A percentile compares a stretch with the other conserved stretches of the same genome.
Evolutionary conservation across 2,329 filamentous ascomycete species (phyloP).

Genomic region (Xylaria sp.): DNA sequence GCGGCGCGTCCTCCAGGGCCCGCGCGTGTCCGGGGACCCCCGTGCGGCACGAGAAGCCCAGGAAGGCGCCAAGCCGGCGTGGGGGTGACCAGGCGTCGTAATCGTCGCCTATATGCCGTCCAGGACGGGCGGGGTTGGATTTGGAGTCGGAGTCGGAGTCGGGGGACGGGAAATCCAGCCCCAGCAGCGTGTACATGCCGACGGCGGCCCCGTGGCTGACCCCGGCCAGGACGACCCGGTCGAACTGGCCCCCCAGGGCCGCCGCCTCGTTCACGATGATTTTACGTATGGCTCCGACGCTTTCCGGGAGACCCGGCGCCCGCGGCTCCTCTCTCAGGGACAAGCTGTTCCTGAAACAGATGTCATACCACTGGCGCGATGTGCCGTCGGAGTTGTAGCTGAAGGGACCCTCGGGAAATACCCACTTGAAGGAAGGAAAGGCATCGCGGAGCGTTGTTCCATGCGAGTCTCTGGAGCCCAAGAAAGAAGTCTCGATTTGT

Average conservation of each 20-base stretch:
- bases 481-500: conserved; percentile 38
- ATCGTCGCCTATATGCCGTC: too few relatives aligned
- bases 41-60: conserved; percentile 31
- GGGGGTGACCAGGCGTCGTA: too few relatives aligned
- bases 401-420: conserved; percentile 49
- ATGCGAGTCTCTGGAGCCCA: conserved; percentile 37
- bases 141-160: background rate
- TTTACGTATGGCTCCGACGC: conserved; percentile 36
- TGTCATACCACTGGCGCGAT: conserved; percentile 54
- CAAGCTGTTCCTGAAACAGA: conserved; percentile 46
- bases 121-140: too few relatives aligned
- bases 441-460: conserved; percentile 39
- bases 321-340: conserved; percentile 46
- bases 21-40: conserved; percentile 30
- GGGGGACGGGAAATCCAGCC: conserved; percentile 14
- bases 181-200: conserved; percentile 27
- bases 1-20: conserved; percentile 28
- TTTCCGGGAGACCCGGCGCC: conserved; percentile 44
- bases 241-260: conserved; percentile 38
- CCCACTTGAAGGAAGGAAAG: conserved; percentile 52
- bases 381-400: conserved; percentile 30
- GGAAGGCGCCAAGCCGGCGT: conserved; percentile 29
- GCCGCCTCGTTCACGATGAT: conserved; percentile 41
- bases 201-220: conserved; percentile 52
- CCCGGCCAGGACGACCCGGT: conserved; percentile 47